A percentile compares a stretch with the other conserved stretches of the same genome.
Conservation (phyloP, 2,329 filamentous ascomycete genomes). For the Neophaeococcomyces aloes region DNA sequence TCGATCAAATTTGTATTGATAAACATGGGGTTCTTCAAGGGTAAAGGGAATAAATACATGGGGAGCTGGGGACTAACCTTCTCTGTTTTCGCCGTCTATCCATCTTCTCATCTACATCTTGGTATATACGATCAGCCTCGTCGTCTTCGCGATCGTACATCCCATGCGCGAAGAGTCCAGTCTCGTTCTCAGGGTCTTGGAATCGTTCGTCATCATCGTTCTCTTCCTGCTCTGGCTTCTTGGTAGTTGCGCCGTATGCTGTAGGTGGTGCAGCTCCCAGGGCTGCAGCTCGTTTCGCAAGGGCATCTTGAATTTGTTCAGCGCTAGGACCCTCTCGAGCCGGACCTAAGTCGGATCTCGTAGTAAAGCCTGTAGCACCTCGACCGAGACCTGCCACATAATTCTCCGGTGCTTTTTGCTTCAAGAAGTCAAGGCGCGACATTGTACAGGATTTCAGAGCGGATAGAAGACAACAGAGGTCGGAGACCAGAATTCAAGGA, state of each 20-base stretch:
- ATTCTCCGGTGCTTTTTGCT: constrained; percentile 73
- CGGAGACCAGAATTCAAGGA: neutral
- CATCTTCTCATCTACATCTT: constrained; percentile 95
- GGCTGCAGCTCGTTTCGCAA: constrained; percentile 83
- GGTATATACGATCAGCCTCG: constrained; percentile 92
- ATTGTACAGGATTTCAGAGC: constrained; percentile 31
- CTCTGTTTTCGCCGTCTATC: constrained; percentile 73
- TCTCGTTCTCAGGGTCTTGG: constrained; percentile 94
- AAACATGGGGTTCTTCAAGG: constrained; percentile 42
- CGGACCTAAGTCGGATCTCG: constrained; percentile 88
- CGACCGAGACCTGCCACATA: constrained; percentile 94
- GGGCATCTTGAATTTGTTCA: constrained; percentile 95
- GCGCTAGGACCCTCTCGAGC: constrained; percentile 91
- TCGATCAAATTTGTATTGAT: constrained; percentile 56
- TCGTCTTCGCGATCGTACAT: constrained; percentile 97
- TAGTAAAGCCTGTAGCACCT: constrained; percentile 96
- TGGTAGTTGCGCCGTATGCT: constrained; percentile 55
- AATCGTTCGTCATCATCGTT: constrained; percentile 72
- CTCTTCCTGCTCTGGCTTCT: constrained; percentile 57
- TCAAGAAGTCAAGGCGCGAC: constrained; percentile 75
- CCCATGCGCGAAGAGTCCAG: constrained; percentile 86
- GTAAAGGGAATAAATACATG: constrained; percentile 12
- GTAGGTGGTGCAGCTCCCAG: constrained; percentile 62
- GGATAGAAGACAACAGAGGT: constrained; percentile 8
- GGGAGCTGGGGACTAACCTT: constrained; percentile 55